These are phyloP conservation scores for Kregervanrija fluxuum DNA, from an alignment of 805 yeast species.

Conservation along the genomic window DNA sequence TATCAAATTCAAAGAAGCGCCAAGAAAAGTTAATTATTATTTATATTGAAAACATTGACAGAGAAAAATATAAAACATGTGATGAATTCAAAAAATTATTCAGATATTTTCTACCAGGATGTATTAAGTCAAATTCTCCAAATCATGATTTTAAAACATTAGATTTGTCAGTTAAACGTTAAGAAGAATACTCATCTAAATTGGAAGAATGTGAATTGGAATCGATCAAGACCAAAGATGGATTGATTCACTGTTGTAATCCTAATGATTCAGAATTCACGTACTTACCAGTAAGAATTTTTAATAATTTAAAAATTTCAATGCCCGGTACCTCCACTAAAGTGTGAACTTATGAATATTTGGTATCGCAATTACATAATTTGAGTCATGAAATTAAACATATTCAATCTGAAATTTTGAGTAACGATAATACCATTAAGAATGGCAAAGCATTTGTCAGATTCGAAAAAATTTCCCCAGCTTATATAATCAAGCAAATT, in stretches of 20 bases:
- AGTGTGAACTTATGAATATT: conserved; percentile 14
- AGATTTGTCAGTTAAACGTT: conserved; percentile 24
- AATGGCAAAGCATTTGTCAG: conserved; percentile 51
- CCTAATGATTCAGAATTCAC: conserved; percentile 10
- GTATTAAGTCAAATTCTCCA: conserved; percentile 53
- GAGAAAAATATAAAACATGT: conserved; percentile 25
- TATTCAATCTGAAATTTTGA: conserved; percentile 6
- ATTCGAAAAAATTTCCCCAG: conserved; percentile 49
- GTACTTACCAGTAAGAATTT: conserved; percentile 13
- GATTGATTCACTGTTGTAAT: conserved; percentile 1
- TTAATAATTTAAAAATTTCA: conserved; percentile 5
- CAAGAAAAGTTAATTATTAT: conserved; percentile 22
- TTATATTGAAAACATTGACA: conserved; percentile 38
- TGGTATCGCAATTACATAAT: conserved; percentile 7
- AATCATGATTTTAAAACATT: conserved; percentile 39
- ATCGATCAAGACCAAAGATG: conserved; percentile 26
- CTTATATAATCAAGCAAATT: conserved; percentile 59
- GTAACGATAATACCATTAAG: conserved; percentile 1
- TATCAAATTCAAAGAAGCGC: conserved; percentile 13
- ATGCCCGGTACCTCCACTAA: conserved; percentile 18
- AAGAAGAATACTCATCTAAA: conserved; percentile 21
- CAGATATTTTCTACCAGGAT: conserved; percentile 39
- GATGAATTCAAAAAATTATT: conserved; percentile 27
- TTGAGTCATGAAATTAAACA: conserved; percentile 7
- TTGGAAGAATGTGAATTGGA: conserved; percentile 36